These are phyloP conservation scores for Urostyla sp. DNA, from an alignment of 73 alveolate genomes.

Conservation along the genomic window DNA sequence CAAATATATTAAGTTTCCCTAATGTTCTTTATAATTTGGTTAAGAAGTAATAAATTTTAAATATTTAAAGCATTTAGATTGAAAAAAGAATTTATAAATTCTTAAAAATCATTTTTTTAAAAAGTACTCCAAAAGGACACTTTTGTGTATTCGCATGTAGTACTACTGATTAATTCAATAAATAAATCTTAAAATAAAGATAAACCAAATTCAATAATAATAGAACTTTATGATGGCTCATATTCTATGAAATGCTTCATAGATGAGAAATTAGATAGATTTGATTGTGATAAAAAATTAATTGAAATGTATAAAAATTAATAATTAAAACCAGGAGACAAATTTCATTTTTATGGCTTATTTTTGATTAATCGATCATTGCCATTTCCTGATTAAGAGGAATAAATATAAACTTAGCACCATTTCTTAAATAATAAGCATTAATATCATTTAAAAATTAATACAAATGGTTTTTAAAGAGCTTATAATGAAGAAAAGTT, in stretches of 20 bases:
- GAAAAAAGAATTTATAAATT: background rate
- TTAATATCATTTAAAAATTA: slow-evolving; percentile 10
- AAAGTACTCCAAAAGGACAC: background rate
- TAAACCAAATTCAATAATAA: background rate
- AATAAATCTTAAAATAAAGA: background rate
- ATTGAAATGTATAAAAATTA: background rate
- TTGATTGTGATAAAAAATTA: background rate
- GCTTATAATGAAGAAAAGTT: background rate
- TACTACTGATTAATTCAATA: background rate
- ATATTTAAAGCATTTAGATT: background rate
- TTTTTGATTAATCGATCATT: background rate
- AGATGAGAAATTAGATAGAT: background rate
- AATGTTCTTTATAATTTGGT: background rate
- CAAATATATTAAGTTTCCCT: background rate
- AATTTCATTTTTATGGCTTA: slow-evolving; percentile 28
- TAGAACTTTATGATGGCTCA: slow-evolving; percentile 36
- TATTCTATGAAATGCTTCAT: slow-evolving; percentile 1
- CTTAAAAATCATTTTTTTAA: slow-evolving; percentile 27
- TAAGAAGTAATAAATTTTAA: background rate
- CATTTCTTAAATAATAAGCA: slow-evolving; percentile 17
- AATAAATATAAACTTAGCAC: background rate
- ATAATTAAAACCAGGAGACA: slow-evolving; percentile 23
- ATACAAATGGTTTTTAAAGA: slow-evolving; percentile 8
- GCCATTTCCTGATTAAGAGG: background rate
- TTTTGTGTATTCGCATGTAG: background rate